Conservation (phyloP, 1,284 basidiomycete species). For the Trichosporon faecale region DNA sequence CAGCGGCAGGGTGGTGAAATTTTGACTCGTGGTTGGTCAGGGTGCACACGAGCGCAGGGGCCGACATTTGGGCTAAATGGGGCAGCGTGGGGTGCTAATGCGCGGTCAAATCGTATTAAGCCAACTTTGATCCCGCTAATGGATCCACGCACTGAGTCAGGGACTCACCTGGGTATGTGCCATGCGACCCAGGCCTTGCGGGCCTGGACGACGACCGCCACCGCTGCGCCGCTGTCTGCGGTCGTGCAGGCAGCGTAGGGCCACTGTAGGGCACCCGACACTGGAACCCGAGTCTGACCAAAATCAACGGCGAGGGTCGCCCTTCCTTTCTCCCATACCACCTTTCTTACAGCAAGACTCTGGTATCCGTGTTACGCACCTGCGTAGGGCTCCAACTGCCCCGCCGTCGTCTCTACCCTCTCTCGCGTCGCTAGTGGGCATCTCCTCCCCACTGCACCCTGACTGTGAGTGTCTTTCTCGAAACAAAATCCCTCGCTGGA, state of each 20-base stretch:
- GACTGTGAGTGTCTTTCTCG: constrained; percentile 12
- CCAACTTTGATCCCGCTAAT: background rate
- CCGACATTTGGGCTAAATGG: too few species aligned
- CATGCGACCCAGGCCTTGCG: background rate
- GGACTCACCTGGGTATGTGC: background rate
- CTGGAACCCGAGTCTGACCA: background rate
- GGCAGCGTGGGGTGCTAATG: background rate
- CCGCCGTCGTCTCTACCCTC: constrained; percentile 17
- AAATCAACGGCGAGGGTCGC: background rate
- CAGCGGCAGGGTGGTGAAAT: background rate
- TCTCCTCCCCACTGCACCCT: constrained; percentile 9
- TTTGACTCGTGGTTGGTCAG: background rate
- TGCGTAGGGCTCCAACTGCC: constrained; percentile 10
- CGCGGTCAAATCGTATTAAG: background rate
- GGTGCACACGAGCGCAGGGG: background rate
- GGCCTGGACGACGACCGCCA: background rate
- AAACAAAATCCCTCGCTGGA: background rate
- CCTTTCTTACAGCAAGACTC: background rate
- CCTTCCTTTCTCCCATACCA: constrained; percentile 1
- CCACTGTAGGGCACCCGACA: too few species aligned
- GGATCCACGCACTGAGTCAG: background rate
- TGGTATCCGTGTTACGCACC: constrained; percentile 12
- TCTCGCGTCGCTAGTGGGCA: constrained; percentile 12
- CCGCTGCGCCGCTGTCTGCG: constrained; percentile 4
- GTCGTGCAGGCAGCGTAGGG: too few species aligned